phyloP scores from a whole-genome alignment of 495 filamentous ascomycete species.

The Talaromyces trachyspermus region DNA sequence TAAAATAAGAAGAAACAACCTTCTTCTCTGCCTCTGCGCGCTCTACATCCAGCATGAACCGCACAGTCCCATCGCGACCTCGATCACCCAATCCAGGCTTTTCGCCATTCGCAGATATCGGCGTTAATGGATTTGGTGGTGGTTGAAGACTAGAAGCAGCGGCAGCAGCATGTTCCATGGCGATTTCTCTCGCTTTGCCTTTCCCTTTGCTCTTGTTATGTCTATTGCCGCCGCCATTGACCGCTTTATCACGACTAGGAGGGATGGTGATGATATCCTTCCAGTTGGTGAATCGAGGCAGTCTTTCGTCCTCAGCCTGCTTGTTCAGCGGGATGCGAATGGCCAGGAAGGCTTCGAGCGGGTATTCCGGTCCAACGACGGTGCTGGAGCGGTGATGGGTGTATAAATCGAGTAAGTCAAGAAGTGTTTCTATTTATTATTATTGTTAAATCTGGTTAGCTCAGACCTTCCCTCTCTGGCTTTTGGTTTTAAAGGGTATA shows the following conservation, averaged over 20 bases:
- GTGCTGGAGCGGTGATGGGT: constrained; percentile 69
- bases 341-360: constrained; percentile 68
- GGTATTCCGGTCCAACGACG: constrained; percentile 60
- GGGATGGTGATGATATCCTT: constrained; percentile 9
- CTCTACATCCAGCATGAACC: constrained; percentile 83
- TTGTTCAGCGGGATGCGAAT: constrained; percentile 83
- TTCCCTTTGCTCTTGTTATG: constrained; percentile 11
- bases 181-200: neutral
- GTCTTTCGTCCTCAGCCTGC: constrained; percentile 47
- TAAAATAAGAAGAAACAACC: constrained; percentile 59
- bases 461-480: no score
- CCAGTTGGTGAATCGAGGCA: constrained; percentile 47
- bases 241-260: neutral
- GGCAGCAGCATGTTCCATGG: constrained; percentile 2
- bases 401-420: constrained; percentile 84
- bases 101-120: constrained; percentile 36
- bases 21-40: constrained; percentile 65
- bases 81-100: constrained; percentile 41
- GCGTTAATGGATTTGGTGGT: constrained; percentile 30
- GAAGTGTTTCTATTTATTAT: constrained; percentile 56
- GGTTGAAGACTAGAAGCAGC: constrained; percentile 9
- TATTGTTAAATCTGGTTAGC: neutral
- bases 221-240: neutral
- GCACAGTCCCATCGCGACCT: constrained; percentile 67
- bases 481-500: no score